Evolutionary conservation across 345 rosid genomes (phyloP), one percentile per base, ranked within the genome.

Genomic region (Sisymbrium irio): DNA sequence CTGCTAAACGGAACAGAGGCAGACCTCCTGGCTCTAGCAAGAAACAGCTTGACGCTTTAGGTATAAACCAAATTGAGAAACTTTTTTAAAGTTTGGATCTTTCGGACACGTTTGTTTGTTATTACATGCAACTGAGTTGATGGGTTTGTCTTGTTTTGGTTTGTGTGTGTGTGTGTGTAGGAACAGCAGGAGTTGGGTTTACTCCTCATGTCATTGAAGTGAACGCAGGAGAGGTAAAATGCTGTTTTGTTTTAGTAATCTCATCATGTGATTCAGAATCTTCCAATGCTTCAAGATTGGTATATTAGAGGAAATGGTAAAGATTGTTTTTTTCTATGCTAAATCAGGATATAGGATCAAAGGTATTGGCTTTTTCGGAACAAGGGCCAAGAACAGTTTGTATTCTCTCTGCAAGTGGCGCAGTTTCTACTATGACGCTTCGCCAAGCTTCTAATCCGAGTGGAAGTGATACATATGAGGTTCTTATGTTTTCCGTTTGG

Each of bases 341-440:
- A 62, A 35, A 47, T 47, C 87, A 95, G 99, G 97, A 95, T 53
- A 81, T 95, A 67, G 86, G 84, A 37, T 67, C 93, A 14, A 90
- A 90, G 84, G 75, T 95, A 33, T 73, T 78, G 74, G 85, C 89
- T 7, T 90, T 95, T 63, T 79, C 97, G 9, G 85, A 83, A 80
- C 88, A 95, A 83, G 97, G 96, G 49, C 96, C 97, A 40, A 73
- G 96, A 39, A 83, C 89, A 14, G 74, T 95, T 49, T 88, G 92
- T 80, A 85, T 95, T 77, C 91, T 95, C 62, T 90, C 99, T 51
- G 97, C 96, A 61, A 85, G 76, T 85, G 99, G 99, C 54, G 89
- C 97, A 32, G 79, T 95, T 61, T 75, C 82, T 81, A 82, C 81
- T 65, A 93, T 85, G 53, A 87, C 89, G 18, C 88, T 94, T 51